Percentiles rank a stretch among this genome's conserved stretches.
Conservation (phyloP, 106 monocot genomes). For the Phalaenopsis equestris region DNA sequence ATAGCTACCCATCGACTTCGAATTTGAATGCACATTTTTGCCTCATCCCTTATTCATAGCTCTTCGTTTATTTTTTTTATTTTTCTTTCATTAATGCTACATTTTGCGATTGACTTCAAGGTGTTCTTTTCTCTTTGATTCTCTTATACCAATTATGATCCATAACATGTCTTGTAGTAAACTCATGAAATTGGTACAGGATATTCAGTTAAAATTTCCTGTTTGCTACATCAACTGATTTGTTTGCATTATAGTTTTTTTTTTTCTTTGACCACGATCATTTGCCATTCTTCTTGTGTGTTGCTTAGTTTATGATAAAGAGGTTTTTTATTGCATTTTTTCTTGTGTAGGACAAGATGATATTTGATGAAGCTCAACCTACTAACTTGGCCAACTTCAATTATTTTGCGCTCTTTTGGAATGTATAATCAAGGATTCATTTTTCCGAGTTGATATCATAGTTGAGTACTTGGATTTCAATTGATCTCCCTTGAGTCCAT, state of each 20-base stretch:
- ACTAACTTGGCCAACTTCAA: constrained; percentile 1
- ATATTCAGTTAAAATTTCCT: too few relatives aligned
- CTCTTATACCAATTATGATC: too few relatives aligned
- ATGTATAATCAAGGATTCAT: constrained; percentile 1
- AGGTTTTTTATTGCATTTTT: background rate
- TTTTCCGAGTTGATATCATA: background rate
- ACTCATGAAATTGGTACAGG: too few relatives aligned
- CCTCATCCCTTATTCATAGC: too few relatives aligned
- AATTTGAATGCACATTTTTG: too few relatives aligned
- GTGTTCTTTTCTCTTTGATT: too few relatives aligned
- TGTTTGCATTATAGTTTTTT: background rate
- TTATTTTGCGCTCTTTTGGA: background rate
- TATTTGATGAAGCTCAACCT: constrained; percentile 1
- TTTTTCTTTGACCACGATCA: background rate
- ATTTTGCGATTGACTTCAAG: too few relatives aligned
- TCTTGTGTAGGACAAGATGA: constrained; percentile 3
- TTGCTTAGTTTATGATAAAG: background rate
- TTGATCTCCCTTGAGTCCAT: background rate
- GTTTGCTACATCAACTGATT: background rate
- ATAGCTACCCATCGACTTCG: too few relatives aligned
- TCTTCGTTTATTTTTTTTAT: too few relatives aligned
- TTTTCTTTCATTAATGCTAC: too few relatives aligned
- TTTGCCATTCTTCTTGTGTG: background rate
- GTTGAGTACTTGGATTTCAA: background rate
- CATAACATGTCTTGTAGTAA: too few relatives aligned